Evolutionary conservation across 345 rosid species (phyloP).

Genomic region (Boechera retrofracta): DNA sequence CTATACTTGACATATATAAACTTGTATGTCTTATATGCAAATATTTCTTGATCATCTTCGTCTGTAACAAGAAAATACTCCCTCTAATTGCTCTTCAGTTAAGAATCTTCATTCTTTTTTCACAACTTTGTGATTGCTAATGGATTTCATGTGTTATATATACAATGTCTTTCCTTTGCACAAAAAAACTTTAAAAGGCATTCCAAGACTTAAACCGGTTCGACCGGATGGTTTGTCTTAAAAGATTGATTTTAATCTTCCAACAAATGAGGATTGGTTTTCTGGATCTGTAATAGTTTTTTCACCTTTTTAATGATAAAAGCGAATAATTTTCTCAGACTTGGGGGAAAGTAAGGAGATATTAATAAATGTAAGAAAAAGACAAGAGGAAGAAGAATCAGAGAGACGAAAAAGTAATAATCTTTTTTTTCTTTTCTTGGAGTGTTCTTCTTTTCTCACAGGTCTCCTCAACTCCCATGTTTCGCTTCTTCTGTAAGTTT

Average conservation of each 20-base stretch:
- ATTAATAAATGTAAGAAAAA: constrained; percentile 21
- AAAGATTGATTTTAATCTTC: not conserved
- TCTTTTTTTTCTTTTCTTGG: not conserved
- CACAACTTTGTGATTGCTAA: too few relatives aligned
- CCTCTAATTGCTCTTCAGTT: too few relatives aligned
- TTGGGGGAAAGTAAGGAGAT: constrained; percentile 5
- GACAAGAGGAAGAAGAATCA: constrained; percentile 40
- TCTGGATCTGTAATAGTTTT: not conserved
- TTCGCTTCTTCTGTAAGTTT: constrained; percentile 37
- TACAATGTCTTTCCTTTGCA: not conserved
- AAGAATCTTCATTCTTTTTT: too few relatives aligned
- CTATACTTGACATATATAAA: not conserved
- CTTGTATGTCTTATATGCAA: too few relatives aligned
- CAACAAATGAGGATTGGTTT: constrained; percentile 7
- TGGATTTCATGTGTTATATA: not conserved
- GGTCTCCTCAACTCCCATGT: constrained; percentile 23
- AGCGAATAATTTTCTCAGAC: constrained; percentile 19
- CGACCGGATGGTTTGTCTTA: constrained; percentile 20
- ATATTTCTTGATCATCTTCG: too few relatives aligned
- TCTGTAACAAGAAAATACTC: too few relatives aligned
- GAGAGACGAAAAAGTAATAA: constrained; percentile 20
- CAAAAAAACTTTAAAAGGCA: not conserved
- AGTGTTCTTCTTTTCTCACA: constrained; percentile 10
- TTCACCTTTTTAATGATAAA: not conserved
- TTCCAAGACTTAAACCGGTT: constrained; percentile 4